Conservation (phyloP, 257 asterid species). For the Mitragyna speciosa region DNA sequence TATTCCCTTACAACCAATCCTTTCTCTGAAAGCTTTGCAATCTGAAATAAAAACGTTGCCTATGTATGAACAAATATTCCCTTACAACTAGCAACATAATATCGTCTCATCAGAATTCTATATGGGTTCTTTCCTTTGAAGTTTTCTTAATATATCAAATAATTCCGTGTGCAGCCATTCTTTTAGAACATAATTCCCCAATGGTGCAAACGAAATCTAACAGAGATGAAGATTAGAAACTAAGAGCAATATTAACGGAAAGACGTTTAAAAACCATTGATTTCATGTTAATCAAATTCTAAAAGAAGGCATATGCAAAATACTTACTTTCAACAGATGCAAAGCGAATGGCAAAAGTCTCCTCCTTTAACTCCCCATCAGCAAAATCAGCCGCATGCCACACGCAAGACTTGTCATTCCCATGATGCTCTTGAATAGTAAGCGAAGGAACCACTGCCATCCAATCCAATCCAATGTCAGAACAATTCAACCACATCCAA, state of each 20-base stretch:
- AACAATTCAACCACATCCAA: background rate
- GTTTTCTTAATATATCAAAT: background rate
- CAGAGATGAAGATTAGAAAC: background rate
- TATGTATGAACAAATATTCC: background rate
- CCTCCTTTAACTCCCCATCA: slow-evolving; percentile 83
- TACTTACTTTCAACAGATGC: slow-evolving; percentile 72
- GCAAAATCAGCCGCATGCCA: slow-evolving; percentile 92
- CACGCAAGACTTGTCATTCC: slow-evolving; percentile 79
- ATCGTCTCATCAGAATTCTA: background rate
- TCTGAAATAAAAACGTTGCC: slow-evolving; percentile 37
- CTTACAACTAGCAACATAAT: background rate
- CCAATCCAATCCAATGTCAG: background rate
- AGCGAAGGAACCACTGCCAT: slow-evolving; percentile 59
- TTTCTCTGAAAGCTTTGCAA: slow-evolving; percentile 73
- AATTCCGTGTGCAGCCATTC: background rate
- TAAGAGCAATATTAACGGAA: no score
- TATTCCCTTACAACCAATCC: slow-evolving; percentile 18
- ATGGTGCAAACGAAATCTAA: background rate
- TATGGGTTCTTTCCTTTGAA: background rate
- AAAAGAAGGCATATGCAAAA: background rate
- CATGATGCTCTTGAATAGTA: slow-evolving; percentile 74
- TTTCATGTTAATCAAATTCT: background rate
- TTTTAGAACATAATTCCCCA: background rate
- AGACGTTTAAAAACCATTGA: no score
- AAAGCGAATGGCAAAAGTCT: slow-evolving; percentile 74